phyloP scores from a whole-genome alignment of 345 rosid genomes.

The Turnera subulata region DNA sequence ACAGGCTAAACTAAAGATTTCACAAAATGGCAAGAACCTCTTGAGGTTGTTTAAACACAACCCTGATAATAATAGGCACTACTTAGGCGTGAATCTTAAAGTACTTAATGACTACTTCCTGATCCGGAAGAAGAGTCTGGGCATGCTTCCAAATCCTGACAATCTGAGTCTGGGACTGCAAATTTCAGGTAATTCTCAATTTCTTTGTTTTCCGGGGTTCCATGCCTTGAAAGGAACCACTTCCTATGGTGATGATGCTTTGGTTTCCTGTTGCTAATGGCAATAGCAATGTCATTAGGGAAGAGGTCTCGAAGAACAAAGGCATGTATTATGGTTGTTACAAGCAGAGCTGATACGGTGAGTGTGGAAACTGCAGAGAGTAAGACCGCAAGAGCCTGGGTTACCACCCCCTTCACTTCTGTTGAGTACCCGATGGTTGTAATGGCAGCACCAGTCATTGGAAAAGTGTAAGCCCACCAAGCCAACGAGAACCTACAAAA shows the following conservation, averaged over 20 bases:
- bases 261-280: slow-evolving; percentile 55
- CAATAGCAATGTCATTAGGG: slow-evolving; percentile 67
- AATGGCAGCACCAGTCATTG: slow-evolving; percentile 64
- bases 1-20: slow-evolving; percentile 19
- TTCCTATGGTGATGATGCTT: slow-evolving; percentile 30
- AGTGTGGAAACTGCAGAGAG: slow-evolving; percentile 48
- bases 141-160: slow-evolving; percentile 41
- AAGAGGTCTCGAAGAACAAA: slow-evolving; percentile 37
- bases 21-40: slow-evolving; percentile 17
- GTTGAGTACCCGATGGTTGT: slow-evolving; percentile 62
- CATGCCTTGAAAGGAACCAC: slow-evolving; percentile 46
- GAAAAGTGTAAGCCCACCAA: slow-evolving; percentile 97
- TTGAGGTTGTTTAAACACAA: not conserved
- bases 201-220: slow-evolving; percentile 39
- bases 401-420: slow-evolving; percentile 40
- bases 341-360: slow-evolving; percentile 44
- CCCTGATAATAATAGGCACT: not conserved
- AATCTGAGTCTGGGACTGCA: slow-evolving; percentile 15
- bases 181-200: slow-evolving; percentile 48
- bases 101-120: slow-evolving; percentile 3
- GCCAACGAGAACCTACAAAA: slow-evolving; percentile 67
- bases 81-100: not conserved
- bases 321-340: slow-evolving; percentile 41
- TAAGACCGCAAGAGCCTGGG: slow-evolving; percentile 35
- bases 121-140: slow-evolving; percentile 1